Percentiles rank a stretch among this genome's conserved stretches.
Evolutionary conservation across 2,329 filamentous ascomycete genomes (phyloP).

Genomic region (Fusarium drepaniforme): DNA sequence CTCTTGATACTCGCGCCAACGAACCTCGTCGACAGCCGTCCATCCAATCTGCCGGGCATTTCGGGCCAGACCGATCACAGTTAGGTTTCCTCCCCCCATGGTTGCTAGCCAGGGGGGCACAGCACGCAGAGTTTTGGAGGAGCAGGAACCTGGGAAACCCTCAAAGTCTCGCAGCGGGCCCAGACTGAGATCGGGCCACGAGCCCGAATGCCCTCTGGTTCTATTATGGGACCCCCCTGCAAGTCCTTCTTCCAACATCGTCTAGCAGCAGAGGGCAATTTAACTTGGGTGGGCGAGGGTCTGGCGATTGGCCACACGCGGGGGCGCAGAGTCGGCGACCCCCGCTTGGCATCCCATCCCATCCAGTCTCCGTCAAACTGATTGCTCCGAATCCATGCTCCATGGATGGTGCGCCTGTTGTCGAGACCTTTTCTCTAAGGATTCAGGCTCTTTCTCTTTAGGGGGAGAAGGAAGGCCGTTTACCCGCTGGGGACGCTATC

Average conservation of each 20-base stretch:
- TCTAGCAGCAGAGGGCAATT: slow-evolving; percentile 35
- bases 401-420: slow-evolving; percentile 9
- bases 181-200: slow-evolving; percentile 32
- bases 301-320: slow-evolving; percentile 37
- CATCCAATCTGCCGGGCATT: slow-evolving; percentile 11
- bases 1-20: neutral
- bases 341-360: slow-evolving; percentile 33
- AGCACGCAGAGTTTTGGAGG: slow-evolving; percentile 1
- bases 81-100: slow-evolving; percentile 15
- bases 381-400: slow-evolving; percentile 28
- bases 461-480: slow-evolving; percentile 12
- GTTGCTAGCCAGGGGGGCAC: slow-evolving; percentile 9
- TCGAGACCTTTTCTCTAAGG: slow-evolving; percentile 24
- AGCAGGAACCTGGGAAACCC: slow-evolving; percentile 12
- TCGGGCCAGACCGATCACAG: slow-evolving; percentile 29
- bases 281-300: slow-evolving; percentile 36
- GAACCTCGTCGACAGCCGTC: neutral
- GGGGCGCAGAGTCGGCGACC: slow-evolving; percentile 20
- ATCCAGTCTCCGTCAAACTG: slow-evolving; percentile 12
- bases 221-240: slow-evolving; percentile 1
- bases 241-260: slow-evolving; percentile 17
- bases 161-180: neutral
- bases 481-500: slow-evolving; percentile 28
- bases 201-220: slow-evolving; percentile 15
- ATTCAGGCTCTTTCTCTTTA: slow-evolving; percentile 21